Conservation (phyloP, 495 filamentous ascomycete genomes). For the Neurospora africana region DNA sequence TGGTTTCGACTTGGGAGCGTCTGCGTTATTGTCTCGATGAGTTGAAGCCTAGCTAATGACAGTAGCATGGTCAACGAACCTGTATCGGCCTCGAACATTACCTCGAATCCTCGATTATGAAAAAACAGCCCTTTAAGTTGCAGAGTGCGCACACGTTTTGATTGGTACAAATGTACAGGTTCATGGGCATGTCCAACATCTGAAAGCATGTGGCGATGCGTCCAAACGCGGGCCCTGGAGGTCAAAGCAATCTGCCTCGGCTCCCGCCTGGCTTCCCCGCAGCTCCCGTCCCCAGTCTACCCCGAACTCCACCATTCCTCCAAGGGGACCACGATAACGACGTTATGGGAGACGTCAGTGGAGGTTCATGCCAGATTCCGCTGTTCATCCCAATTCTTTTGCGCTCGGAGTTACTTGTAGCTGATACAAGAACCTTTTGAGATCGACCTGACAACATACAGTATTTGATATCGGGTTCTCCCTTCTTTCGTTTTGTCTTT, state of each 20-base stretch:
- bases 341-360: not conserved
- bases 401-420: not conserved
- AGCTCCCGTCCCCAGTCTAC: not conserved
- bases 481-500: not conserved
- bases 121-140: not conserved
- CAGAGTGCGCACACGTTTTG: not conserved
- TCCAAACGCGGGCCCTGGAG: not conserved
- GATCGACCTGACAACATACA: not conserved
- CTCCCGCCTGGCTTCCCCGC: too few species aligned
- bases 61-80: not conserved
- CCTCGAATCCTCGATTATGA: not conserved
- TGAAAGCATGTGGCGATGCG: not conserved
- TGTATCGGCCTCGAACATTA: not conserved
- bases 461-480: not conserved
- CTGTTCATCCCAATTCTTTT: not conserved
- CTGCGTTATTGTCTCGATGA: not conserved
- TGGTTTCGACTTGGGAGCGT: not conserved
- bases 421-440: too few species aligned
- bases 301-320: constrained; percentile 5
- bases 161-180: not conserved
- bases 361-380: not conserved
- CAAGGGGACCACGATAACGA: not conserved
- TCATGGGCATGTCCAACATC: not conserved
- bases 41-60: not conserved
- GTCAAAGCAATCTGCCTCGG: too few species aligned